A percentile compares a stretch with the other conserved stretches of the same genome.
Conservation (phyloP, 2,329 filamentous ascomycete species). For the Sarocladium brachiariae region DNA sequence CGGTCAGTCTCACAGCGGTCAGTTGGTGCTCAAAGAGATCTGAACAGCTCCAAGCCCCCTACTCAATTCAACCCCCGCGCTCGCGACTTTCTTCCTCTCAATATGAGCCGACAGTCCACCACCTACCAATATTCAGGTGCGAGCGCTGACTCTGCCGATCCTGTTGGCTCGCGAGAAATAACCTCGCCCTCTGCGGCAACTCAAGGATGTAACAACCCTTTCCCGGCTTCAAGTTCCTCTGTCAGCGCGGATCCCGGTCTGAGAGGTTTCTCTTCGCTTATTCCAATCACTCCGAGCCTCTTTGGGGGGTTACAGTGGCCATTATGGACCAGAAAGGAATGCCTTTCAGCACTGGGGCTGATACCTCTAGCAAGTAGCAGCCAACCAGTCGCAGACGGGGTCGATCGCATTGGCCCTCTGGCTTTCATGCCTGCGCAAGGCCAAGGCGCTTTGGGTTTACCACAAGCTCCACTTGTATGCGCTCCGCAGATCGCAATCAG, state of each 20-base stretch:
- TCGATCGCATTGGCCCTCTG: neutral
- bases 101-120: neutral
- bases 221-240: neutral
- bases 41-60: neutral
- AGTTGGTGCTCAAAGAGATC: neutral
- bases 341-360: neutral
- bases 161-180: too few relatives aligned
- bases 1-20: neutral
- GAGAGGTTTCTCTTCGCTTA: neutral
- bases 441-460: neutral
- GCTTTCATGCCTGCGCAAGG: neutral
- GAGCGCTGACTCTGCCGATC: too few relatives aligned
- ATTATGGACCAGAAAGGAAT: too few relatives aligned
- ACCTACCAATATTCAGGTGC: neutral
- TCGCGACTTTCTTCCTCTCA: neutral
- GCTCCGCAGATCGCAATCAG: too few relatives aligned
- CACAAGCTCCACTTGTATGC: too few relatives aligned
- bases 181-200: neutral
- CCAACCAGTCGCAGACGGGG: neutral
- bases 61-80: slow-evolving; percentile 4
- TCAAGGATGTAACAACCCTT: neutral
- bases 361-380: neutral
- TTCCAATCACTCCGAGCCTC: neutral
- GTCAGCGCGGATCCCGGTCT: neutral
- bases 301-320: neutral